phyloP scores from a whole-genome alignment of 2,329 filamentous ascomycete genomes.

The Fusarium lyarnte region DNA sequence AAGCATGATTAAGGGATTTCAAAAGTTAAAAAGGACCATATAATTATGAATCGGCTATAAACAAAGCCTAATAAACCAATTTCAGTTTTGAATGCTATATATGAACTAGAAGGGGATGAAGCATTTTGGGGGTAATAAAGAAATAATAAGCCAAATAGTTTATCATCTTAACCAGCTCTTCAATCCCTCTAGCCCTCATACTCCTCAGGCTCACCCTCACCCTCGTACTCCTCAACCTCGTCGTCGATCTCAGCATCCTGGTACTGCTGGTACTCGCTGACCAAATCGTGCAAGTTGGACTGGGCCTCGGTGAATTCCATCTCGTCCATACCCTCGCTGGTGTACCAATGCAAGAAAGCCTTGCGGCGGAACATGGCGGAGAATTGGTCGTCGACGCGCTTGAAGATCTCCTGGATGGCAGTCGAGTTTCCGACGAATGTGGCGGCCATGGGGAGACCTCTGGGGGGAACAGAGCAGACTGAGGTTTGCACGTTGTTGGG shows the following conservation, averaged over 20 bases:
- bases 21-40: neutral
- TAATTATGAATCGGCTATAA: conserved; percentile 18
- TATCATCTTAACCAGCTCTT: conserved; percentile 13
- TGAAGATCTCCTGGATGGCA: conserved; percentile 99
- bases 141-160: conserved; percentile 19
- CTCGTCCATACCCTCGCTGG: conserved; percentile 99
- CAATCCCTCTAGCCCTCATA: conserved; percentile 15
- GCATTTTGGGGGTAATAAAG: conserved; percentile 14
- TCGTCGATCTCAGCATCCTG: conserved; percentile 98
- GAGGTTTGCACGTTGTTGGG: conserved; percentile 99
- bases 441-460: conserved; percentile 97
- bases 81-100: conserved; percentile 28
- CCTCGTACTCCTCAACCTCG: conserved; percentile 80
- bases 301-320: conserved; percentile 99
- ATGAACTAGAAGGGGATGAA: conserved; percentile 15
- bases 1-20: neutral
- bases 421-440: conserved; percentile 99
- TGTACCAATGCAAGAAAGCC: conserved; percentile 99
- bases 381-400: conserved; percentile 99
- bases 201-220: conserved; percentile 42
- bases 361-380: conserved; percentile 99
- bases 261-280: conserved; percentile 99
- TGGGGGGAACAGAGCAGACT: conserved; percentile 97
- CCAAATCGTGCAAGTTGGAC: conserved; percentile 99
- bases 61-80: conserved; percentile 19